Evolutionary conservation across 768 basidiomycete genomes (phyloP).

Genomic region (Hemileccinum impolitum): DNA sequence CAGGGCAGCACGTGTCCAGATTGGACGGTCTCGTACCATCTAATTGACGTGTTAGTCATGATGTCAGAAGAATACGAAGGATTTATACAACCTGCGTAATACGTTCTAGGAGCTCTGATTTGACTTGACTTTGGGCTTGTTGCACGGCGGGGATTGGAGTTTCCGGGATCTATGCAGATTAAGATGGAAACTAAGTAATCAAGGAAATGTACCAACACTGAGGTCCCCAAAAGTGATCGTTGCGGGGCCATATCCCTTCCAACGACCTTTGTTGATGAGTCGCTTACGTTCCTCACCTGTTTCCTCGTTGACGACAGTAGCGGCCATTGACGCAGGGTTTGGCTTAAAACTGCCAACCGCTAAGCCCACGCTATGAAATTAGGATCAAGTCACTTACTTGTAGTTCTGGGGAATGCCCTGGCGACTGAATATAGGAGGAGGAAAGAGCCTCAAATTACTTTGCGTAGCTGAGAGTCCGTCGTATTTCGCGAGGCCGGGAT

Average conservation of each 20-base stretch:
- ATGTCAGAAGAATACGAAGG: slow-evolving; percentile 5
- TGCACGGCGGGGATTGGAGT: slow-evolving; percentile 61
- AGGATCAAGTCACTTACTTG: slow-evolving; percentile 46
- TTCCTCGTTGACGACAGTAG: slow-evolving; percentile 64
- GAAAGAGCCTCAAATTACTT: slow-evolving; percentile 73
- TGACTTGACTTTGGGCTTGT: slow-evolving; percentile 52
- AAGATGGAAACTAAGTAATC: background rate
- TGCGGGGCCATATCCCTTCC: slow-evolving; percentile 78
- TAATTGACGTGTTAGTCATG: slow-evolving; percentile 27
- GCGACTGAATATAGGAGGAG: slow-evolving; percentile 87
- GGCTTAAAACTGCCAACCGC: slow-evolving; percentile 60
- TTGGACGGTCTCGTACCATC: slow-evolving; percentile 71
- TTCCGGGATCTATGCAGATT: slow-evolving; percentile 52
- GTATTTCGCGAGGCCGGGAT: slow-evolving; percentile 39
- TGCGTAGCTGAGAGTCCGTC: slow-evolving; percentile 23
- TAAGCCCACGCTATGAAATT: background rate
- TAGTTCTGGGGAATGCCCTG: slow-evolving; percentile 78
- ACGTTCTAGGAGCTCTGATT: slow-evolving; percentile 50
- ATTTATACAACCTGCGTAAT: slow-evolving; percentile 45
- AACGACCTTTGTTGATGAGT: slow-evolving; percentile 82
- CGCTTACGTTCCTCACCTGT: slow-evolving; percentile 81
- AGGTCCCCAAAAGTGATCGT: slow-evolving; percentile 64
- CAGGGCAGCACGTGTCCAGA: slow-evolving; percentile 88
- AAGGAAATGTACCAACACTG: slow-evolving; percentile 30
- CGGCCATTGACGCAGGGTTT: slow-evolving; percentile 68